phyloP scores from a whole-genome alignment of 768 basidiomycete genomes.

The Cubamyces lactineus region DNA sequence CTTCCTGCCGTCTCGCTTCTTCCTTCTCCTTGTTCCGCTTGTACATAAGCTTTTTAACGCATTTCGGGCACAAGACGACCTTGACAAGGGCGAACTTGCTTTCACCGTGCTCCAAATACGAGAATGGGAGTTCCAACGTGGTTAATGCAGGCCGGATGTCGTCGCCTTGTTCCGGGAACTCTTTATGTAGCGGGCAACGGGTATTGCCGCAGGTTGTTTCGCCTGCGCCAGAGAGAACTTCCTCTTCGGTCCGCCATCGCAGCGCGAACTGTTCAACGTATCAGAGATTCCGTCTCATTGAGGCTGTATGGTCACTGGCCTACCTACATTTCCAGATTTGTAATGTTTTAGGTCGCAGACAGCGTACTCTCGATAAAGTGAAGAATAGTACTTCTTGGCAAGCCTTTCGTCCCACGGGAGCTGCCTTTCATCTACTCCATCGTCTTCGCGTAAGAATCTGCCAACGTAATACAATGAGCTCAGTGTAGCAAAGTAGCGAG shows the following conservation, averaged over 20 bases:
- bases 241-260: slow-evolving; percentile 91
- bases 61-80: slow-evolving; percentile 80
- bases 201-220: slow-evolving; percentile 90
- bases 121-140: slow-evolving; percentile 89
- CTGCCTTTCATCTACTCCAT: slow-evolving; percentile 37
- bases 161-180: slow-evolving; percentile 27
- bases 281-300: neutral
- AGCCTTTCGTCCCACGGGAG: slow-evolving; percentile 82
- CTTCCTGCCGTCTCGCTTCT: slow-evolving; percentile 7
- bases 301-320: neutral
- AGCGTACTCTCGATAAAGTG: slow-evolving; percentile 89
- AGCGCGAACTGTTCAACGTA: slow-evolving; percentile 69
- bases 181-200: slow-evolving; percentile 67
- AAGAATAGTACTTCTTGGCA: slow-evolving; percentile 86
- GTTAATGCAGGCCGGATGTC: slow-evolving; percentile 44
- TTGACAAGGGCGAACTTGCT: slow-evolving; percentile 86
- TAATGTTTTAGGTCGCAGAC: slow-evolving; percentile 95
- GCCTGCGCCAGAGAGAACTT: slow-evolving; percentile 84
- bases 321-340: slow-evolving; percentile 82
- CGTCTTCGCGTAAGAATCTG: slow-evolving; percentile 80
- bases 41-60: slow-evolving; percentile 86
- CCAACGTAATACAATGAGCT: neutral
- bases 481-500: neutral
- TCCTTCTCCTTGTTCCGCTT: slow-evolving; percentile 72
- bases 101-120: slow-evolving; percentile 79